These are phyloP conservation scores for Tilletia horrida DNA, from an alignment of 1,284 basidiomycete species.

Conservation along the genomic window DNA sequence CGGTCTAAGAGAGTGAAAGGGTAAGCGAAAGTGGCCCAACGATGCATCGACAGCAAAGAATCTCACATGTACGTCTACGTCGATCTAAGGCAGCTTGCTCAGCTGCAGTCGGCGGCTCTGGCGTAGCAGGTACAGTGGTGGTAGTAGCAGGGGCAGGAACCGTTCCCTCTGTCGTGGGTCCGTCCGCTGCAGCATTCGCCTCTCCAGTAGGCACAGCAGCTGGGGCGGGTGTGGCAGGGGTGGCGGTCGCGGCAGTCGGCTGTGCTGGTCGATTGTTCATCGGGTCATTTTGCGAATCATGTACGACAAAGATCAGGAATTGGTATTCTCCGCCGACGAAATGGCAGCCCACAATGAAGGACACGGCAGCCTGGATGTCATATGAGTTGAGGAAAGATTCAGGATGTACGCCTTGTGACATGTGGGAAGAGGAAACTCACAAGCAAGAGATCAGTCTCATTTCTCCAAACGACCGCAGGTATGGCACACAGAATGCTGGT, in stretches of 20 bases:
- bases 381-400: neutral
- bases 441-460: slow-evolving; percentile 11
- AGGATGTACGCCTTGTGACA: neutral
- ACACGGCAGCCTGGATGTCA: neutral
- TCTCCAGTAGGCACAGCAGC: neutral
- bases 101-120: too few species aligned
- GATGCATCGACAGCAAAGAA: too few species aligned
- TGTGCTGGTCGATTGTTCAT: slow-evolving; percentile 15
- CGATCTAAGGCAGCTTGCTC: too few species aligned
- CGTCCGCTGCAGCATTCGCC: neutral
- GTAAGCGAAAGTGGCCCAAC: neutral
- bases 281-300: slow-evolving; percentile 15
- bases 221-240: neutral
- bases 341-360: slow-evolving; percentile 8
- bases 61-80: too few species aligned
- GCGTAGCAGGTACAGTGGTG: too few species aligned
- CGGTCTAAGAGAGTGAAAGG: slow-evolving; percentile 1
- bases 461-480: slow-evolving; percentile 7
- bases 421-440: neutral
- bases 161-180: neutral
- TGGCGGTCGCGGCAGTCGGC: neutral
- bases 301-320: slow-evolving; percentile 14
- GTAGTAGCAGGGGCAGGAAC: neutral
- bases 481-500: slow-evolving; percentile 12
- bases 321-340: slow-evolving; percentile 16